phyloP scores from a whole-genome alignment of 768 basidiomycete species.

The Lactifluus subvellereus region DNA sequence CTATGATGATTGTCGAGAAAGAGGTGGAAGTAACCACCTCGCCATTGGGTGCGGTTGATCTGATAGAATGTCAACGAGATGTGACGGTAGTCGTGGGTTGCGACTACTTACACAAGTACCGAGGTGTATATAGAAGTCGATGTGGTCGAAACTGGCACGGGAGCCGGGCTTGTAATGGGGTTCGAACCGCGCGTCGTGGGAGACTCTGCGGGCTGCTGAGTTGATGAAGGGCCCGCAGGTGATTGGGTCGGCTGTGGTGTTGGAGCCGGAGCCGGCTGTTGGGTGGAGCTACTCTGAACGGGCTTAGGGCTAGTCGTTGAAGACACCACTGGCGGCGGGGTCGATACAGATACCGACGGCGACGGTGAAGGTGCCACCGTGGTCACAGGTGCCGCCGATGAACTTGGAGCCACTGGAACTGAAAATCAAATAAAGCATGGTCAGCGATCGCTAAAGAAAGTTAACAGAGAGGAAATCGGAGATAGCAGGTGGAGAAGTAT shows the following conservation, averaged over 20 bases:
- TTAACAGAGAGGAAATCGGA: neutral
- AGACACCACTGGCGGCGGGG: neutral
- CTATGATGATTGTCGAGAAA: slow-evolving; percentile 25
- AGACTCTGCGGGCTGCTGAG: neutral
- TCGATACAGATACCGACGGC: neutral
- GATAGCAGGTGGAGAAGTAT: neutral
- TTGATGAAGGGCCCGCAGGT: neutral
- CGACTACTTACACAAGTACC: neutral
- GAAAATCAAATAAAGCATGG: neutral
- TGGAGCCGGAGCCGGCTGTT: neutral
- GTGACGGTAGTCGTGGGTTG: neutral
- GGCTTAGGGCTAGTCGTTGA: neutral
- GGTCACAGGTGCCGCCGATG: neutral
- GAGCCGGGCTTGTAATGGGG: neutral
- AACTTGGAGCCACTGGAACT: neutral
- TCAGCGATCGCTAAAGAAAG: slow-evolving; percentile 3
- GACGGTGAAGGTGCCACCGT: neutral
- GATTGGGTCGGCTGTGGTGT: neutral
- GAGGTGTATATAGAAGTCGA: slow-evolving; percentile 10
- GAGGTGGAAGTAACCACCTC: slow-evolving; percentile 14
- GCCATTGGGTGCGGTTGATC: slow-evolving; percentile 18
- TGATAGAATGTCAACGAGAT: neutral
- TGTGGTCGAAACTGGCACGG: neutral
- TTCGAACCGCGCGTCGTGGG: neutral
- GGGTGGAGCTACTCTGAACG: neutral